phyloP scores from a whole-genome alignment of 257 asterid genomes.

The Lithospermum erythrorhizon region DNA sequence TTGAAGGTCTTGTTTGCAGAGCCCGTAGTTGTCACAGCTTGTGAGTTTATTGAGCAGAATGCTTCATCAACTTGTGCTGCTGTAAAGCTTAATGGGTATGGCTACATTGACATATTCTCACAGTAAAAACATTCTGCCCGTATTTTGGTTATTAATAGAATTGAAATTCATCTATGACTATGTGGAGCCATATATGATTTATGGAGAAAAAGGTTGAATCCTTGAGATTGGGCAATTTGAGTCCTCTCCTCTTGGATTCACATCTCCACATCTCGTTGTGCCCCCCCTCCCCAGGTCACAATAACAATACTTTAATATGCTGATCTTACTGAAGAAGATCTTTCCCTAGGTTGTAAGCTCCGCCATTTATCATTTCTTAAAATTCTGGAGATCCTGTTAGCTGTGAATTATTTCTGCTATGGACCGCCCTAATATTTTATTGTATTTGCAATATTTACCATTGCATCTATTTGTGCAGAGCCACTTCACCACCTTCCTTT shows the following conservation, averaged over 20 bases:
- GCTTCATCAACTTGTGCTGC: conserved; percentile 68
- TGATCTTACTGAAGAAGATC: background rate
- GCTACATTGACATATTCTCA: conserved; percentile 13
- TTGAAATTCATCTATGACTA: background rate
- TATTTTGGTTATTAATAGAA: conserved; percentile 3
- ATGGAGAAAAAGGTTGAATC: no score
- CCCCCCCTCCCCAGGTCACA: no score
- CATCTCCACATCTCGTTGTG: no score
- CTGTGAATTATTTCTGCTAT: background rate
- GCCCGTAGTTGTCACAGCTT: conserved; percentile 62
- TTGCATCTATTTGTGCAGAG: conserved; percentile 35
- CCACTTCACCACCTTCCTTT: conserved; percentile 88
- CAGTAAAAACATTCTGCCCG: background rate
- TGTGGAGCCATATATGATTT: no score
- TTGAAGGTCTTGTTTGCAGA: conserved; percentile 80
- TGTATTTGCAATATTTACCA: background rate
- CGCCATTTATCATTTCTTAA: background rate
- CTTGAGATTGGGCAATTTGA: no score
- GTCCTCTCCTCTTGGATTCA: no score
- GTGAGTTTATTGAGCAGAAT: conserved; percentile 94
- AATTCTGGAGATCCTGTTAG: no score
- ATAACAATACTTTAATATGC: no score
- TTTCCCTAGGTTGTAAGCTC: background rate
- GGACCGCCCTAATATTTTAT: background rate
- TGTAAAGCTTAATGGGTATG: conserved; percentile 76